Base-by-base conservation (phyloP, 768 basidiomycete species). In the Suillus sp. region DNA sequence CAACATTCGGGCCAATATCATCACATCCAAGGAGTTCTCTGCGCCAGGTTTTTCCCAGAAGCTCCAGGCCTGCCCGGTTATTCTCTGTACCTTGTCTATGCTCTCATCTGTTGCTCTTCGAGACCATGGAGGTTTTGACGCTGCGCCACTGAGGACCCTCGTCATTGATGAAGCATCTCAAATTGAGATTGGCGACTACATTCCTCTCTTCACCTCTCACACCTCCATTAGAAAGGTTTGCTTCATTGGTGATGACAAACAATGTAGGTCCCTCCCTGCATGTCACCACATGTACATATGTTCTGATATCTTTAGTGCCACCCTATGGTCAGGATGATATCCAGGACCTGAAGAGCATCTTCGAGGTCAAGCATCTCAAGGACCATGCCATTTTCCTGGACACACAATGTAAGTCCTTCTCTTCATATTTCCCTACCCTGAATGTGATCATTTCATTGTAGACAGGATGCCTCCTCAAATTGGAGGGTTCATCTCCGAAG, bases 381-480 rank as follows among this genome's bases (percentile, higher is more conserved):
- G 71, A 76, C 10, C 68, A 77, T 32, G 78, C 81, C 3, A 63
- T 84, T 3, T 86, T 93, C 65, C 78, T 94, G 43, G 78, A 92
- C 65, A 92, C 81, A 2, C 92, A 93, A 75, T 94, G 92, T 91
- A 72, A 69, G 84, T 73, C 47, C 63, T 61, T 9, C 57, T 16
- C 14, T 22, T 4, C 40, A 22, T 48, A 13, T 59, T 63, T 35
- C 27, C 20, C 32, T 61, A 18, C 13, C 2, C 34, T 58, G 37
- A 32, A 32, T 40, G 71, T 35, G 67, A 62, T 48, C 47, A 57
- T 13, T 53, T 68, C 61, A 38, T 55, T 61, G 25, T 62, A 94
- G 93, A 94, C 67, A 85, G 93, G 1, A 92, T 94, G 91, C 92
- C 92, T 59, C 85, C 87, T 59, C 84, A 90, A 66, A 88, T 93